Conservation (phyloP, 2,329 filamentous ascomycete genomes). For the Sclerotinia subarctica region DNA sequence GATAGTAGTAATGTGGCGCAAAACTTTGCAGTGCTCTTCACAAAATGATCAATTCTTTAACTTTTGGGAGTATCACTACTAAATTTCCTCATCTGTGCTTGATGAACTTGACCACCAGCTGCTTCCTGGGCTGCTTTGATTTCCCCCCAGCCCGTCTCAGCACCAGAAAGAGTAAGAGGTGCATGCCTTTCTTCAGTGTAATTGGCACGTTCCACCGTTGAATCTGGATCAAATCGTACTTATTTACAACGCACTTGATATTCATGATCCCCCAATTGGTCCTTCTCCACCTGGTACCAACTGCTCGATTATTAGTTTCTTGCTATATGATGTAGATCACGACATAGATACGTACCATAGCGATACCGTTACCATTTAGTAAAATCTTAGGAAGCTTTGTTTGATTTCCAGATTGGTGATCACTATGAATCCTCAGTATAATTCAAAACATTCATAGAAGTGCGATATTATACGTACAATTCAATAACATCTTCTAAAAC, state of each 20-base stretch:
- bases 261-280: conserved; percentile 43
- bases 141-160: conserved; percentile 59
- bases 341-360: conserved; percentile 67
- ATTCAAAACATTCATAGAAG: not conserved
- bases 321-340: not conserved
- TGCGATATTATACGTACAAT: conserved; percentile 59
- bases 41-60: not conserved
- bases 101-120: conserved; percentile 26
- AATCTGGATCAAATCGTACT: not conserved
- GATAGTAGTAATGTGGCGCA: not conserved
- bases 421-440: conserved; percentile 56
- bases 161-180: conserved; percentile 56
- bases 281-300: conserved; percentile 77
- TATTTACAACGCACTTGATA: not conserved
- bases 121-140: conserved; percentile 50
- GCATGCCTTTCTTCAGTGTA: conserved; percentile 56
- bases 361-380: conserved; percentile 97
- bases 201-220: conserved; percentile 37
- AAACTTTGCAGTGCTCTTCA: conserved; percentile 2
- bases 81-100: not conserved
- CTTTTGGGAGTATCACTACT: conserved; percentile 1
- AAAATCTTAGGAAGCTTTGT: conserved; percentile 91
- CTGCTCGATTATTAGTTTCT: conserved; percentile 42
- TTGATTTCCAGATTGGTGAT: conserved; percentile 77
- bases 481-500: conserved; percentile 96